Conservation (phyloP, 345 rosid genomes). For the Toxicodendron radicans region DNA sequence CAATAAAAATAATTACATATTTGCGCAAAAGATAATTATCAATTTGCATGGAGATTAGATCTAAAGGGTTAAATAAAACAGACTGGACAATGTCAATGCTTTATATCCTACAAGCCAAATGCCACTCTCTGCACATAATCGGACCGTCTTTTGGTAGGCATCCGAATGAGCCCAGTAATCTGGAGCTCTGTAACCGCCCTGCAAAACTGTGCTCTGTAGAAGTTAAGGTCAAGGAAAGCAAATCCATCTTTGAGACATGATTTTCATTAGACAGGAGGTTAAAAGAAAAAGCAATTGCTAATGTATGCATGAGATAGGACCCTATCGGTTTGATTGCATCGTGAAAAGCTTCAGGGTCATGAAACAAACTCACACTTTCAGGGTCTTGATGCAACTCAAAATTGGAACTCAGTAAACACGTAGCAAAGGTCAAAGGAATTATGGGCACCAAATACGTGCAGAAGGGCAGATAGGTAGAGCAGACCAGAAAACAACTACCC, state of each 20-base stretch:
- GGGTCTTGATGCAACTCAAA: too few species aligned
- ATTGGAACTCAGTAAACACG: too few species aligned
- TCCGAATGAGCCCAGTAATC: slow-evolving; percentile 81
- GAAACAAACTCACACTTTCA: too few species aligned
- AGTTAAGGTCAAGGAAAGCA: slow-evolving; percentile 43
- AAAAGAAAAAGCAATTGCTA: neutral
- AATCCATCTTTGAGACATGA: neutral
- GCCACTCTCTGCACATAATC: slow-evolving; percentile 88
- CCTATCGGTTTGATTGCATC: too few species aligned
- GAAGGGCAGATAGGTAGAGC: neutral
- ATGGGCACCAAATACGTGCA: too few species aligned
- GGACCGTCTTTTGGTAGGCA: slow-evolving; percentile 85
- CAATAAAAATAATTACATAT: neutral
- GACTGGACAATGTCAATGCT: neutral
- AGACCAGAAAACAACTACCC: neutral
- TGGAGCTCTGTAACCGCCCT: slow-evolving; percentile 86
- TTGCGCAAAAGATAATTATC: neutral
- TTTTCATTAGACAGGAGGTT: neutral
- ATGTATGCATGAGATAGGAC: neutral
- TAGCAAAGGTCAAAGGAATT: too few species aligned
- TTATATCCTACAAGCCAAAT: slow-evolving; percentile 51
- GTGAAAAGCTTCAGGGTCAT: too few species aligned
- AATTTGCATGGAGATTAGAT: neutral
- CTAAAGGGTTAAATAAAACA: neutral
- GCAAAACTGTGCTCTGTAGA: slow-evolving; percentile 79